These are phyloP conservation scores for Pichia sp. DNA, from an alignment of 1,139 yeast genomes.

Conservation along the genomic window DNA sequence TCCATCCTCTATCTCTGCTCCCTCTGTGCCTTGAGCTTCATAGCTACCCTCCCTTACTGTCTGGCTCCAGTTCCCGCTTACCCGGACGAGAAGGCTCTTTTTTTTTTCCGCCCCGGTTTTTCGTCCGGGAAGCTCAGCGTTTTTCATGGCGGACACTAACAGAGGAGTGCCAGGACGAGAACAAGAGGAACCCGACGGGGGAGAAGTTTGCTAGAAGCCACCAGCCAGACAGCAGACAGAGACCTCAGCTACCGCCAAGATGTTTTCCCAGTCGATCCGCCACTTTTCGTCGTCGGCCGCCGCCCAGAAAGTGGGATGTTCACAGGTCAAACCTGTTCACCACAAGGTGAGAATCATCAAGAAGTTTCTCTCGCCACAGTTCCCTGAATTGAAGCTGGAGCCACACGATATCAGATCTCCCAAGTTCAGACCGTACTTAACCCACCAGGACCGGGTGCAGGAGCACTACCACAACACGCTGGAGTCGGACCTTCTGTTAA, in stretches of 20 bases:
- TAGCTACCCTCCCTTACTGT: no score
- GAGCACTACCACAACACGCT: conserved; percentile 75
- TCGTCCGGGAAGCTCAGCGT: no score
- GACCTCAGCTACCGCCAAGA: not conserved
- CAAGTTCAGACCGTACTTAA: conserved; percentile 67
- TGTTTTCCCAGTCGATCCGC: conserved; percentile 31
- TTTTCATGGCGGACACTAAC: no score
- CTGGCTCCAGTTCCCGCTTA: no score
- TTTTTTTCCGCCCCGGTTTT: no score
- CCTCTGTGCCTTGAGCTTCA: no score
- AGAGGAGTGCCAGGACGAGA: no score
- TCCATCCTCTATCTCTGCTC: not conserved
- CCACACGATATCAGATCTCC: conserved; percentile 72
- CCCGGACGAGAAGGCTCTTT: no score
- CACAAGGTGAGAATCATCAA: conserved; percentile 77
- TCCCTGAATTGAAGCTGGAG: conserved; percentile 59
- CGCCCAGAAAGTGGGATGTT: conserved; percentile 60
- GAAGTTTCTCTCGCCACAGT: conserved; percentile 62
- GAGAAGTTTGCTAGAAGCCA: no score
- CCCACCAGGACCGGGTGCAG: conserved; percentile 72
- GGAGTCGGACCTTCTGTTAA: conserved; percentile 71
- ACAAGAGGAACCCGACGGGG: no score
- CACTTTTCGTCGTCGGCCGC: conserved; percentile 41
- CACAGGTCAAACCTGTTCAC: conserved; percentile 86
- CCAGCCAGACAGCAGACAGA: no score